Percentiles rank a stretch among this genome's conserved stretches.
Evolutionary conservation across 2,329 filamentous ascomycete species (phyloP).

Genomic region (Aspergillus sclerotialis): DNA sequence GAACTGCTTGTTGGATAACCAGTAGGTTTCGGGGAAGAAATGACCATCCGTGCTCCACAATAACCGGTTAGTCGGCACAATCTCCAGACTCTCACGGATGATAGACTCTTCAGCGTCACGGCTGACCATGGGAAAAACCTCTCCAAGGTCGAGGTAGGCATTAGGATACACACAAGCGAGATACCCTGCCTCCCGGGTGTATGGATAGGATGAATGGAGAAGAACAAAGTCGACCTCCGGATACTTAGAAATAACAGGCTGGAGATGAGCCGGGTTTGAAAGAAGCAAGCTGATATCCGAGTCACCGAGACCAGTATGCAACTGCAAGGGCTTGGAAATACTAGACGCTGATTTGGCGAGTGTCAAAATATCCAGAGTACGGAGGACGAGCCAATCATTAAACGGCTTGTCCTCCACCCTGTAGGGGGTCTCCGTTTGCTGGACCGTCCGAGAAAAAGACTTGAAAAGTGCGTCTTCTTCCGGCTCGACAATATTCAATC

Average conservation of each 20-base stretch:
- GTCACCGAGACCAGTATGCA: constrained; percentile 77
- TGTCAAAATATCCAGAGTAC: constrained; percentile 53
- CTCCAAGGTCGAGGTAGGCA: constrained; percentile 74
- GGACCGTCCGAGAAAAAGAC: constrained; percentile 20
- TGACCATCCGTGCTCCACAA: constrained; percentile 77
- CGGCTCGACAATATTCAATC: constrained; percentile 55
- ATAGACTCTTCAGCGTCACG: constrained; percentile 67
- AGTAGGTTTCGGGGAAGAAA: constrained; percentile 70
- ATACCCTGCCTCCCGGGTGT: constrained; percentile 70
- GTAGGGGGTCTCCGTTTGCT: constrained; percentile 20
- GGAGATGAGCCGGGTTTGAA: constrained; percentile 68
- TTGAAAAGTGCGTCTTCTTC: constrained; percentile 34
- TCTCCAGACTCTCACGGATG: constrained; percentile 64
- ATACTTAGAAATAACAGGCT: constrained; percentile 64
- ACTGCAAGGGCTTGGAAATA: constrained; percentile 66
- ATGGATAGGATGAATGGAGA: constrained; percentile 75
- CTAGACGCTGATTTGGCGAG: constrained; percentile 28
- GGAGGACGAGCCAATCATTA: constrained; percentile 64
- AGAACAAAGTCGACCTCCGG: constrained; percentile 67
- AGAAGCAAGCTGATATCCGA: constrained; percentile 65
- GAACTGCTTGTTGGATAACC: constrained; percentile 65
- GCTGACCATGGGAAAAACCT: constrained; percentile 73
- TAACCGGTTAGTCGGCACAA: constrained; percentile 68
- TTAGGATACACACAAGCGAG: constrained; percentile 70
- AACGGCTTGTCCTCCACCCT: constrained; percentile 55